Evolutionary conservation across 2,329 filamentous ascomycete species (phyloP), one percentile per base, ranked within the genome.

Genomic region (Colletotrichum sp.): DNA sequence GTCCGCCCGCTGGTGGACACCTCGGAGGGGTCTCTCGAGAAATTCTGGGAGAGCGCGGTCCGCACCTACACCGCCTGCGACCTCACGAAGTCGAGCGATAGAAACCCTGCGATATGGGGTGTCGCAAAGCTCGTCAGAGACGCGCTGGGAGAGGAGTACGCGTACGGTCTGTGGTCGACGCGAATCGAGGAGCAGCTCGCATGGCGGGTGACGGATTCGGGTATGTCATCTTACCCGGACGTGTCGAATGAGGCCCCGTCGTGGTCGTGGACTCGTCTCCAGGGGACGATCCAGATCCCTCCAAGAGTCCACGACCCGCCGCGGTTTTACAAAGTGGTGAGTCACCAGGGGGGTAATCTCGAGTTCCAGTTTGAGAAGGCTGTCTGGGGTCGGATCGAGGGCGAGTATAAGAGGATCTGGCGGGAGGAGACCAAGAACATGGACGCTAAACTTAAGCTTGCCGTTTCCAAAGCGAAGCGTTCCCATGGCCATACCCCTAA

Each of bases 1-100:
- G 24, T 67, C 1, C 61, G 28, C 1, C 36, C 60, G 3, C 61
- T 36, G 6, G 63, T 43, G 28, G 21, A 60, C 24, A 12, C 24
- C 7, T 18, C 67, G 0, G n/a, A 43, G 3, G 68, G 43, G 9
- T 75, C 72, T 3, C 68, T 63, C 24, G 68, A 72, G n/a, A 55
- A 34, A n/a, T 79, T 80, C 26, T 80, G 79, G 79, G 30, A 55
- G 13, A 52, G 48, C 30, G 72, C 78, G 10, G 79, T 80, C 3
- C 67, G 61, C 5, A 73, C 70, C 6, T 80, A 80, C 70, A 80
- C 79, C 15, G 43, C 38, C 16, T 79, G 78, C 66, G 8, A 72
- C 13, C 66, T 80, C 4, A 79, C 78, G 2, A 64, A 65, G 8
- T 28, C 70, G 52, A 24, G 32, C 21, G 79, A 80, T 66, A 64